Conservation (phyloP, 2,329 filamentous ascomycete genomes). For the Ceratocystis albifundus region DNA sequence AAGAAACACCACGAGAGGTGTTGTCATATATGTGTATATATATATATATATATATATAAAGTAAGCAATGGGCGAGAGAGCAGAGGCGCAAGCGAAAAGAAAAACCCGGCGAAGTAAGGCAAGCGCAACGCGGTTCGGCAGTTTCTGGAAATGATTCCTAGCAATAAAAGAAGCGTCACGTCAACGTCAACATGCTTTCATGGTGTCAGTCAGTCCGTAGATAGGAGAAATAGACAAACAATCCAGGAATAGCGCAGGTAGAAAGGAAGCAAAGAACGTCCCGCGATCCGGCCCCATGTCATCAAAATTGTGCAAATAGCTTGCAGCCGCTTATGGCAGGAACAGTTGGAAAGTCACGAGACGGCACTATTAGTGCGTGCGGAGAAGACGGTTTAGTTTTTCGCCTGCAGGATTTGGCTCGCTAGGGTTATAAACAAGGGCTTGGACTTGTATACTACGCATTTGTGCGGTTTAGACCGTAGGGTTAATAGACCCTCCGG, state of each 20-base stretch:
- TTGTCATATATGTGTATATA: no score
- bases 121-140: neutral
- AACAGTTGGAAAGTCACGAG: neutral
- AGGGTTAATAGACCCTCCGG: neutral
- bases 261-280: conserved; percentile 8
- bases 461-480: no score
- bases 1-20: neutral
- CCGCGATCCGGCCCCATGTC: conserved; percentile 16
- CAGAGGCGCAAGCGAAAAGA: neutral
- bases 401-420: neutral
- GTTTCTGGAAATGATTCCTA: conserved; percentile 7
- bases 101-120: neutral
- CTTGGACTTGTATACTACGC: no score
- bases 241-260: no score
- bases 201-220: no score
- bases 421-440: no score
- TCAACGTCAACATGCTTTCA: neutral
- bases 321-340: neutral
- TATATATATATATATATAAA: no score
- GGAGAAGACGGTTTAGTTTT: neutral
- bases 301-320: conserved; percentile 2
- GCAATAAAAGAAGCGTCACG: conserved; percentile 2
- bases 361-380: conserved; percentile 3
- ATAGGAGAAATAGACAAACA: no score
- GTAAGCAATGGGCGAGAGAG: neutral